Evolutionary conservation across 2,329 filamentous ascomycete genomes (phyloP), one percentile per base, ranked within the genome.

Genomic region (Aspergillus sp.): DNA sequence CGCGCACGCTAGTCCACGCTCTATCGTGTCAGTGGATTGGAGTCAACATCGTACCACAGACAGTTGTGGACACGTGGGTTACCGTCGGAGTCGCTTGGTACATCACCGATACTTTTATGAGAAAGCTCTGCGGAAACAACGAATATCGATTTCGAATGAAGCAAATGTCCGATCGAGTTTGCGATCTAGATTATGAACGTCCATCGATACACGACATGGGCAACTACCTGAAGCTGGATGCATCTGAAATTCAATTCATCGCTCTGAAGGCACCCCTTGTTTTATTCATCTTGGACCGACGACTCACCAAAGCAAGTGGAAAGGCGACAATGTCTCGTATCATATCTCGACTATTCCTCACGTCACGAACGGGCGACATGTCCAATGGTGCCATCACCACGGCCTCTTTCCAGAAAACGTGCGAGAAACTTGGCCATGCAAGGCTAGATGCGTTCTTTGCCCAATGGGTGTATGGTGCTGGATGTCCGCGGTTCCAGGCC

Each of bases 11-110:
- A 20, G 89, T 96, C 9, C 90, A 95, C 72, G 88, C 92, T 1
- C 81, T 98, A 52, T 91, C 95, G 11, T 91, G 88, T 60, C 95
- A 99, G 73, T 99, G 94, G 90, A 91, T 95, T 64, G 95, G 95
- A 16, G 89, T 99, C 63, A 93, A 93, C 71, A 90, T 99, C 65
- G 89, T 96, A 52, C 89, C 95, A 0, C 91, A 92, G 70, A 87
- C 89, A 46, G 86, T 88, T 18, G 83, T 84, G 54, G 95, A 99
- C 74, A 86, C 88, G 56, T 99, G 95, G 95, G 87, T 96, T 20
- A 89, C 94, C 12, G 85, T 95, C 56, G 96, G 94, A 14, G 89
- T 96, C 51, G 90, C 94, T 0, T 93, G 94, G 80, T 99, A 92
- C 79, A 96, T 99, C 84, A 92, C 94, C 1, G 94, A 97, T 67